Conservation (phyloP, 2,329 filamentous ascomycete species). For the Ophiocordyceps australis region DNA sequence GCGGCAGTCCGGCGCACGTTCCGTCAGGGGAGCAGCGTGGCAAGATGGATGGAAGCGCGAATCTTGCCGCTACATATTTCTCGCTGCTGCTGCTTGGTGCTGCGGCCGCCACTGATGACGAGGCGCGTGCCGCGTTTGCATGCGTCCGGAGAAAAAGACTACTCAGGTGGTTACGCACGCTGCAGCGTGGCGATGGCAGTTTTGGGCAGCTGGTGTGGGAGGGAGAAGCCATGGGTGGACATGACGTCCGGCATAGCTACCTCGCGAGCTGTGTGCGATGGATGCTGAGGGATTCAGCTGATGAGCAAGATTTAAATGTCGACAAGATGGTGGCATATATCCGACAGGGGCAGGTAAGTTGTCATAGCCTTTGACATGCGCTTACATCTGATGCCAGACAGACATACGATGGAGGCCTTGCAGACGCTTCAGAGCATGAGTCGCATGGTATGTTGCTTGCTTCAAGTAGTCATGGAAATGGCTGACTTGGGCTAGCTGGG, state of each 20-base stretch:
- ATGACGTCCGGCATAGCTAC: slow-evolving; percentile 79
- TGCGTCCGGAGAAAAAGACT: slow-evolving; percentile 50
- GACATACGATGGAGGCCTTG: slow-evolving; percentile 74
- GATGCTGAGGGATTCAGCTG: slow-evolving; percentile 47
- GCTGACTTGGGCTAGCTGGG: slow-evolving; percentile 49
- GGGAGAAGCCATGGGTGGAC: slow-evolving; percentile 50
- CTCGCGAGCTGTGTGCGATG: slow-evolving; percentile 67
- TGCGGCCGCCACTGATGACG: slow-evolving; percentile 19
- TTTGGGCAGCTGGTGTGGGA: slow-evolving; percentile 67
- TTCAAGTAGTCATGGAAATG: too few species aligned
- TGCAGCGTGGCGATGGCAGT: slow-evolving; percentile 75
- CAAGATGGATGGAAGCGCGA: slow-evolving; percentile 35
- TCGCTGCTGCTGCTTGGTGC: slow-evolving; percentile 56
- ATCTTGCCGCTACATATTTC: slow-evolving; percentile 78
- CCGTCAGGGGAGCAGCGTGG: slow-evolving; percentile 13
- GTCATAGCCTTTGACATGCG: background rate
- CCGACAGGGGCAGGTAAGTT: slow-evolving; percentile 32
- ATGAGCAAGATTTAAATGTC: slow-evolving; percentile 57
- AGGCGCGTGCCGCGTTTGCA: slow-evolving; percentile 27
- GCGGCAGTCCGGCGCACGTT: slow-evolving; percentile 57
- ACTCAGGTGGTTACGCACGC: slow-evolving; percentile 51
- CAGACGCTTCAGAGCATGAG: slow-evolving; percentile 62
- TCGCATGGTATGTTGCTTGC: slow-evolving; percentile 46
- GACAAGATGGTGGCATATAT: slow-evolving; percentile 54
- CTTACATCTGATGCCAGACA: slow-evolving; percentile 13